A percentile compares a stretch with the other conserved stretches of the same genome.
Evolutionary conservation across 2,329 filamentous ascomycete species (phyloP).

Genomic region (Elsinoe arachidis): DNA sequence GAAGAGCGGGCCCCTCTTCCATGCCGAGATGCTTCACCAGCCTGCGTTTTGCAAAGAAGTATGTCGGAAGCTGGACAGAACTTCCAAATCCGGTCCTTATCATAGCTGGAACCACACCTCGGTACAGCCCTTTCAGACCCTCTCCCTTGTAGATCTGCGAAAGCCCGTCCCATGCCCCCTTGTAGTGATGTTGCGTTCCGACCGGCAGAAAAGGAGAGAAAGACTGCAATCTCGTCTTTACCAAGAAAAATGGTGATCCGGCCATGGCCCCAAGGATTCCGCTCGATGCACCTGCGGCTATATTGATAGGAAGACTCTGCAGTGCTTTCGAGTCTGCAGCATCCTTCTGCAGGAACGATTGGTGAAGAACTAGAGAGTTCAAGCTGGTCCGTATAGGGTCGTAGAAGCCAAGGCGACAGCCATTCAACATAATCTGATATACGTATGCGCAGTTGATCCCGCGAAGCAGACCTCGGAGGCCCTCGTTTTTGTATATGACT

Average conservation of each 20-base stretch:
- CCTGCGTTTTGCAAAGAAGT: slow-evolving; percentile 91
- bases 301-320: slow-evolving; percentile 84
- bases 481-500: slow-evolving; percentile 87
- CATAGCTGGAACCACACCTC: slow-evolving; percentile 88
- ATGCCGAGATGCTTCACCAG: slow-evolving; percentile 75
- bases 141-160: slow-evolving; percentile 68
- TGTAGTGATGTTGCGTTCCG: slow-evolving; percentile 92
- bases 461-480: slow-evolving; percentile 72
- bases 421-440: slow-evolving; percentile 94
- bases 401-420: slow-evolving; percentile 94
- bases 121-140: slow-evolving; percentile 73
- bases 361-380: slow-evolving; percentile 46
- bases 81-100: slow-evolving; percentile 92
- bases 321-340: slow-evolving; percentile 32
- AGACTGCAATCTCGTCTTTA: slow-evolving; percentile 93
- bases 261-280: slow-evolving; percentile 87
- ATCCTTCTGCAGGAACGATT: slow-evolving; percentile 54
- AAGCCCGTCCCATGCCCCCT: slow-evolving; percentile 75
- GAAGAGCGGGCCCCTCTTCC: slow-evolving; percentile 81
- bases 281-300: slow-evolving; percentile 81
- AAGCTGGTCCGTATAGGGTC: slow-evolving; percentile 71
- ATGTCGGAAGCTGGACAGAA: slow-evolving; percentile 92
- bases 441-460: slow-evolving; percentile 88
- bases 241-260: slow-evolving; percentile 92
- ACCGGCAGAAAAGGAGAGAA: slow-evolving; percentile 88